Evolutionary conservation across 805 yeast genomes (phyloP), one percentile per base, ranked within the genome.

Genomic region (Ogataea paraovalis): DNA sequence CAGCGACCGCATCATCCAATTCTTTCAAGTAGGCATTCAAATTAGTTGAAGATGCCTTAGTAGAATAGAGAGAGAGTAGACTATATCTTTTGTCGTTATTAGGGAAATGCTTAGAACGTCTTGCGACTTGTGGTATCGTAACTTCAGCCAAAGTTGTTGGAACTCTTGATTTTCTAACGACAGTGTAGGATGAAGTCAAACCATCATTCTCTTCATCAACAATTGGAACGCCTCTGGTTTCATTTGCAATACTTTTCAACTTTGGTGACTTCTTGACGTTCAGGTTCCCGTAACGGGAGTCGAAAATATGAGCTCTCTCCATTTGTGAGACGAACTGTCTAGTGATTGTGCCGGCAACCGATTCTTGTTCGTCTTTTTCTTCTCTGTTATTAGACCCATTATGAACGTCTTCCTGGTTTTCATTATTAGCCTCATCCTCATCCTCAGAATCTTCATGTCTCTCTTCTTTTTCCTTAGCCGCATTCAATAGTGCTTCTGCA

Each of bases 1-100:
- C 51, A 13, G 54, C 38, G 4, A 13, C 38, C 16, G 5, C 38
- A n/a, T 34, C 38, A 18, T 34, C 38, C 5, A 34, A 28, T 18
- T 55, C 62, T 39, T 66, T 70, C 48, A 76, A 51, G 37, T 71
- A 69, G 18, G 71, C 67, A 18, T 76, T 77, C 58, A 84, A 70
- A 58, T 85, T 83, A 36, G 75, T 76, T 54, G 76, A 83, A 0
- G 88, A 82, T 41, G 75, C 79, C 51, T 76, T 80, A 2, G 90
- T 80, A 0, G 91, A 84, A 56, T 83, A 82, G 65, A 83, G 69
- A 0, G 90, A 83, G 38, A 85, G 64, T n/a, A 85, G 85, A 28
- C 88, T 82, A 45, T 83, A 69, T 59, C 94, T 75, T 65, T 82
- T 85, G 59, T 80, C 80, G 6, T 82, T 77, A 47, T 74, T 74